A percentile compares a stretch with the other conserved stretches of the same genome.
phyloP scores from a whole-genome alignment of 495 filamentous ascomycete genomes.

The Pseudevernia furfuracea region DNA sequence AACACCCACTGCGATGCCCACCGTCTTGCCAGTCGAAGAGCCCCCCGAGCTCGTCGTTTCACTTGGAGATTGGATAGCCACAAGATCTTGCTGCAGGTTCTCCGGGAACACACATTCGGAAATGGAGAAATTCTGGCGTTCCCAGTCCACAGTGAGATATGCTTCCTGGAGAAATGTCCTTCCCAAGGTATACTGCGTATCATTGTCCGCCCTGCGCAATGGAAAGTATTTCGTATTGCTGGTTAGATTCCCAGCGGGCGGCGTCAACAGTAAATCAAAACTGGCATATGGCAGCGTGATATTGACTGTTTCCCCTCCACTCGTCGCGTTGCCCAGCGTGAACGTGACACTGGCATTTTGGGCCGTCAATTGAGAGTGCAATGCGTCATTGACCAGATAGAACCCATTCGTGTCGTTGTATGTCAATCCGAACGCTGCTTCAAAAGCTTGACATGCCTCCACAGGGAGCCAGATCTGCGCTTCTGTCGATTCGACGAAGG shows the following conservation, averaged over 20 bases:
- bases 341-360: slow-evolving; percentile 47
- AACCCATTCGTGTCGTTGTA: slow-evolving; percentile 38
- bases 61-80: slow-evolving; percentile 16
- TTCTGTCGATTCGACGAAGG: slow-evolving; percentile 47
- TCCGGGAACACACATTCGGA: slow-evolving; percentile 21
- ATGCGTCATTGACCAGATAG: slow-evolving; percentile 44
- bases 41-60: slow-evolving; percentile 8
- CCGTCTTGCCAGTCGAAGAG: slow-evolving; percentile 17
- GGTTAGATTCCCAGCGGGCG: slow-evolving; percentile 23
- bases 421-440: slow-evolving; percentile 43
- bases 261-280: slow-evolving; percentile 38
- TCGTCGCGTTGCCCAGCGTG: slow-evolving; percentile 36
- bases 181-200: slow-evolving; percentile 48
- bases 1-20: slow-evolving; percentile 24
- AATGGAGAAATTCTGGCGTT: slow-evolving; percentile 26
- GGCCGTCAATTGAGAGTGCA: slow-evolving; percentile 37
- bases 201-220: slow-evolving; percentile 41
- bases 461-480: slow-evolving; percentile 50
- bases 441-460: slow-evolving; percentile 46
- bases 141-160: slow-evolving; percentile 28
- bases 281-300: slow-evolving; percentile 47
- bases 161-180: slow-evolving; percentile 53
- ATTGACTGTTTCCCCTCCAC: slow-evolving; percentile 37
- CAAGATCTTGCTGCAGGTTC: slow-evolving; percentile 10
- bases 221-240: slow-evolving; percentile 44